These are phyloP conservation scores for Irpex sp. DNA, from an alignment of 1,284 basidiomycete genomes.

Conservation along the genomic window DNA sequence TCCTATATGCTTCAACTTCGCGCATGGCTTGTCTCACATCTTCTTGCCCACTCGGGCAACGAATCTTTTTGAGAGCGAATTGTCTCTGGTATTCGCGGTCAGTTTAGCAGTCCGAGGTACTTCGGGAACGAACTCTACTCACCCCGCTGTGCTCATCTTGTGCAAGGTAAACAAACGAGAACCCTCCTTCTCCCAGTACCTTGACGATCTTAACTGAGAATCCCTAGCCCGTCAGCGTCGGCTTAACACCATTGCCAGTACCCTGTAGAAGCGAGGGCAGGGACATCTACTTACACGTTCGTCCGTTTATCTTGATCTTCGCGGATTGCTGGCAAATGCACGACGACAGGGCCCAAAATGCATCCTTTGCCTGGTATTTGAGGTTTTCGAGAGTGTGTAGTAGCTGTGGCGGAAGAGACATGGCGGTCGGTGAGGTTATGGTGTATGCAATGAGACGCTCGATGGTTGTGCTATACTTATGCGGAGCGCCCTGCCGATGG, in stretches of 20 bases:
- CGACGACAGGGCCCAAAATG: conserved; percentile 73
- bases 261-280: background rate
- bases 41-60: conserved; percentile 79
- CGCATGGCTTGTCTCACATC: conserved; percentile 84
- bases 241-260: background rate
- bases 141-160: conserved; percentile 82
- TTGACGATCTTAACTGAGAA: conserved; percentile 78
- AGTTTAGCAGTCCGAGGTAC: background rate
- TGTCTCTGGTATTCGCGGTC: conserved; percentile 50
- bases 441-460: background rate
- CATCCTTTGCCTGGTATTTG: conserved; percentile 76
- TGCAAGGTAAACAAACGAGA: conserved; percentile 93
- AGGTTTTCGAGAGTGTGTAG: conserved; percentile 53
- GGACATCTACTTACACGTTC: conserved; percentile 64
- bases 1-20: conserved; percentile 87
- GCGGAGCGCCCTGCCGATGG: background rate
- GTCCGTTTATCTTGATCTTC: conserved; percentile 90
- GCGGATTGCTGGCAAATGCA: conserved; percentile 78
- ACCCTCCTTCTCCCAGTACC: conserved; percentile 91
- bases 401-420: conserved; percentile 18
- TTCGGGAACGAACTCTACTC: conserved; percentile 19
- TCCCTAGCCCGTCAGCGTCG: background rate
- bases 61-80: conserved; percentile 94
- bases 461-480: background rate
- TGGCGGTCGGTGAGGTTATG: conserved; percentile 10